A percentile compares a stretch with the other conserved stretches of the same genome.
Conservation (phyloP, 495 filamentous ascomycete genomes). For the Podospora comata region DNA sequence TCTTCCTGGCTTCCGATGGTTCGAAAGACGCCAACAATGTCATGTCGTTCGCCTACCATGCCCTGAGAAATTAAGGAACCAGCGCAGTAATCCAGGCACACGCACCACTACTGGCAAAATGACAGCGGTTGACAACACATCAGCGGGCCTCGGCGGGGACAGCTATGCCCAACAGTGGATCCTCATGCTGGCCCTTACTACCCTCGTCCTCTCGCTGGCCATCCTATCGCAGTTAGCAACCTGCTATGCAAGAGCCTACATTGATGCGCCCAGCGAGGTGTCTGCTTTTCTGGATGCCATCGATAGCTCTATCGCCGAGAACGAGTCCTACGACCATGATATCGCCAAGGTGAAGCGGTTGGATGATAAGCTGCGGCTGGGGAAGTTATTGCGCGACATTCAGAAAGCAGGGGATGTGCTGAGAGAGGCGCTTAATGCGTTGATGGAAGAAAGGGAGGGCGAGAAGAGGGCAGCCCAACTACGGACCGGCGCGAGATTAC, state of each 20-base stretch:
- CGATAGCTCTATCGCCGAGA: conserved; percentile 49
- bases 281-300: conserved; percentile 48
- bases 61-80: conserved; percentile 5
- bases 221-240: conserved; percentile 41
- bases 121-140: conserved; percentile 19
- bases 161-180: conserved; percentile 42
- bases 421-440: conserved; percentile 46
- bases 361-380: conserved; percentile 52
- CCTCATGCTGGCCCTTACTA: conserved; percentile 47
- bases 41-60: not conserved
- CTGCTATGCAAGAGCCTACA: conserved; percentile 45
- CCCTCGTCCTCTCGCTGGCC: conserved; percentile 45
- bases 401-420: conserved; percentile 53
- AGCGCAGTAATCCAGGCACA: not conserved
- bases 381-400: conserved; percentile 51
- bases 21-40: not conserved
- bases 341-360: conserved; percentile 48
- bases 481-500: conserved; percentile 41
- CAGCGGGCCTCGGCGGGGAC: conserved; percentile 17
- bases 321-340: conserved; percentile 55
- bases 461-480: conserved; percentile 36
- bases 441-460: conserved; percentile 43
- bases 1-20: not conserved
- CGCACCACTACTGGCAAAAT: conserved; percentile 25
- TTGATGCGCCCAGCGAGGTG: conserved; percentile 49